Percentiles rank a stretch among this genome's conserved stretches.
Conservation (phyloP, 2,329 filamentous ascomycete species). For the Neofusicoccum umdonicola region DNA sequence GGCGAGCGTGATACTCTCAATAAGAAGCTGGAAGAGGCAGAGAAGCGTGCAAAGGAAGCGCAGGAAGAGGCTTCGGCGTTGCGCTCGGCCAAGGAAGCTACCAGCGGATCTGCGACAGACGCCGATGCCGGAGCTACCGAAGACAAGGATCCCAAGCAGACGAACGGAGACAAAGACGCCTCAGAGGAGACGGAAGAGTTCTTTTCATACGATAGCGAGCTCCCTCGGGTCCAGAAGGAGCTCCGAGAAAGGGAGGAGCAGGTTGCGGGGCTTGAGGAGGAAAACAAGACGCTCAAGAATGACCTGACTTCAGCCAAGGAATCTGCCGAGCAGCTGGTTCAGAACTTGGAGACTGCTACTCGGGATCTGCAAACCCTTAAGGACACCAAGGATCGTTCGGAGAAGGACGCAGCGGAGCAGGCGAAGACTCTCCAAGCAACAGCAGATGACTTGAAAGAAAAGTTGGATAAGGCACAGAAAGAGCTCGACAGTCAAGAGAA, state of each 20-base stretch:
- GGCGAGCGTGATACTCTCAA: conserved; percentile 77
- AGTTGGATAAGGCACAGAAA: conserved; percentile 20
- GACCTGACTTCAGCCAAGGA: conserved; percentile 72
- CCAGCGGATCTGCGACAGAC: background rate
- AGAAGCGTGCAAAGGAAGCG: conserved; percentile 61
- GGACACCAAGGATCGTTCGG: conserved; percentile 49
- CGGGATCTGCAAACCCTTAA: conserved; percentile 59
- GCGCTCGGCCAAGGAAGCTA: conserved; percentile 31
- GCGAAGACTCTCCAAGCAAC: conserved; percentile 29
- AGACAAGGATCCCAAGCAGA: conserved; percentile 20
- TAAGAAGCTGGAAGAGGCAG: conserved; percentile 68
- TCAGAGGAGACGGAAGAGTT: conserved; percentile 64
- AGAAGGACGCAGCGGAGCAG: conserved; percentile 32
- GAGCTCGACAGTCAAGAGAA: conserved; percentile 13
- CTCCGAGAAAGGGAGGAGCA: conserved; percentile 68
- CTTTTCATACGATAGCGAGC: conserved; percentile 88
- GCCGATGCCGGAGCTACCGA: conserved; percentile 13
- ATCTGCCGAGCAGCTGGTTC: conserved; percentile 48
- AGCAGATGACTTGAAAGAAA: conserved; percentile 20
- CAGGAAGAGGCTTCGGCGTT: conserved; percentile 63
- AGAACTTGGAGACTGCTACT: conserved; percentile 66
- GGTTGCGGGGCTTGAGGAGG: conserved; percentile 66
- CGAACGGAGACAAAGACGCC: conserved; percentile 25
- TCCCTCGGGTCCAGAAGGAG: conserved; percentile 76
- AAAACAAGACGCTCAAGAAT: conserved; percentile 66